Evolutionary conservation across 768 basidiomycete genomes (phyloP).

Genomic region (Xanthoconium stramineum): DNA sequence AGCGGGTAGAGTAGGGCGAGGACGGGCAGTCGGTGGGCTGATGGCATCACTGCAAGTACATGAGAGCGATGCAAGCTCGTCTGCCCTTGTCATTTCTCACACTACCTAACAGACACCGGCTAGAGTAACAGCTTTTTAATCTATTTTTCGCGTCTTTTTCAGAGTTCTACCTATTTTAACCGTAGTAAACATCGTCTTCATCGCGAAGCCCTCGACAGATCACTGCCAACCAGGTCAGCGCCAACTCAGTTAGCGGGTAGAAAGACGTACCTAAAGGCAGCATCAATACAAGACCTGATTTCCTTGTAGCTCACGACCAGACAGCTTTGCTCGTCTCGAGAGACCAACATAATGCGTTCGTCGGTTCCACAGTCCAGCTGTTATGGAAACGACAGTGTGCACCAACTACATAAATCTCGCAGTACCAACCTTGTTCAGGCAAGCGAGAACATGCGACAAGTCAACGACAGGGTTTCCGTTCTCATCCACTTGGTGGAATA

Average conservation of each 20-base stretch:
- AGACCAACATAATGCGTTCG: constrained; percentile 91
- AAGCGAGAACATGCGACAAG: constrained; percentile 85
- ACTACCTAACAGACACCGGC: background rate
- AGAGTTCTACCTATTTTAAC: constrained; percentile 65
- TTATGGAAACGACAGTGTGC: background rate
- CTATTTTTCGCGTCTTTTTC: constrained; percentile 59
- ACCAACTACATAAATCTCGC: background rate
- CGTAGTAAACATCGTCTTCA: constrained; percentile 11
- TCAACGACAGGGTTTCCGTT: constrained; percentile 86
- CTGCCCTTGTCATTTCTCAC: constrained; percentile 5
- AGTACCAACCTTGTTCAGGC: constrained; percentile 81
- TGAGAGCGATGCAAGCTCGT: background rate
- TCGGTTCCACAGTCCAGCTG: constrained; percentile 93
- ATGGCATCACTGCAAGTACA: constrained; percentile 15
- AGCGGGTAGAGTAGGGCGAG: constrained; percentile 69
- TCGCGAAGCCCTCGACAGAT: constrained; percentile 36
- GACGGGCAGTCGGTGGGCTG: constrained; percentile 52
- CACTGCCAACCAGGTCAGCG: constrained; percentile 33
- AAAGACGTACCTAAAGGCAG: constrained; percentile 68
- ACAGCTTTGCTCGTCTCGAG: constrained; percentile 94
- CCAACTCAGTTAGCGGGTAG: background rate
- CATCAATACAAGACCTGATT: constrained; percentile 79
- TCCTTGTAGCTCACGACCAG: constrained; percentile 92
- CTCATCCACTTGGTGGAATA: constrained; percentile 97
- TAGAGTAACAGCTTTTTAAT: constrained; percentile 27